phyloP scores from a whole-genome alignment of 2,329 filamentous ascomycete genomes.

The Purpureocillium takamizusanense region DNA sequence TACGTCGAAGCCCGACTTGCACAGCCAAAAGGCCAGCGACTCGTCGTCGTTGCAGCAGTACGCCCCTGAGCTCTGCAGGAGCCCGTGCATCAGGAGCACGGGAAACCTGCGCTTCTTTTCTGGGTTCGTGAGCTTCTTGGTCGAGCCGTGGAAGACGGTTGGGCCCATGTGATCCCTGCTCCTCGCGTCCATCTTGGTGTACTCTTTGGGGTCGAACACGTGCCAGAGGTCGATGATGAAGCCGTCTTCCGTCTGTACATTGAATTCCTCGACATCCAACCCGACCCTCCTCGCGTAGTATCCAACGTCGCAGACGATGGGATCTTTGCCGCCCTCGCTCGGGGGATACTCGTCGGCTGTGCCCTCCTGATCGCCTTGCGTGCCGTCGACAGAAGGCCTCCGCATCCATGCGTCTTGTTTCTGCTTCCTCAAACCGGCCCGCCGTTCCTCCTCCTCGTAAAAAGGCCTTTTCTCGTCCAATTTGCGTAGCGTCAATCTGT shows the following conservation, averaged over 20 bases:
- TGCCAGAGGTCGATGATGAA: conserved; percentile 89
- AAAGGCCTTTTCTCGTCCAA: conserved; percentile 57
- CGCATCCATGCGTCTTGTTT: conserved; percentile 55
- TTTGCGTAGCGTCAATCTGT: conserved; percentile 48
- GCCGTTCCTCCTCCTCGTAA: conserved; percentile 59
- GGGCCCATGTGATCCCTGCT: conserved; percentile 45
- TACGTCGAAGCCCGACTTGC: conserved; percentile 87
- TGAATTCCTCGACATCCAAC: conserved; percentile 72
- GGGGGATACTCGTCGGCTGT: conserved; percentile 54
- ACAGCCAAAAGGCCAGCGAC: conserved; percentile 83
- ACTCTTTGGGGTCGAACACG: conserved; percentile 74
- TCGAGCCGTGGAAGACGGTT: conserved; percentile 45
- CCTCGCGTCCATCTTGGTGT: conserved; percentile 42
- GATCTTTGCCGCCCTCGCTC: conserved; percentile 73
- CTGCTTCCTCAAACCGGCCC: conserved; percentile 46
- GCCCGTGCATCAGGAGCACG: conserved; percentile 77
- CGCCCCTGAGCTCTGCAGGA: conserved; percentile 79
- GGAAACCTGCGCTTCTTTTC: conserved; percentile 54
- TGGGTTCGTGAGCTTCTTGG: conserved; percentile 25
- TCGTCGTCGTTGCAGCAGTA: conserved; percentile 88
- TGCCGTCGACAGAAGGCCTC: conserved; percentile 24
- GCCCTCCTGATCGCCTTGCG: conserved; percentile 32
- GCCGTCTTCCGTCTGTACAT: conserved; percentile 88
- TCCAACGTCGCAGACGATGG: conserved; percentile 65
- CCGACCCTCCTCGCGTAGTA: conserved; percentile 87